phyloP scores from a whole-genome alignment of 169 alveolate species.

The Plasmodium blacklocki region DNA sequence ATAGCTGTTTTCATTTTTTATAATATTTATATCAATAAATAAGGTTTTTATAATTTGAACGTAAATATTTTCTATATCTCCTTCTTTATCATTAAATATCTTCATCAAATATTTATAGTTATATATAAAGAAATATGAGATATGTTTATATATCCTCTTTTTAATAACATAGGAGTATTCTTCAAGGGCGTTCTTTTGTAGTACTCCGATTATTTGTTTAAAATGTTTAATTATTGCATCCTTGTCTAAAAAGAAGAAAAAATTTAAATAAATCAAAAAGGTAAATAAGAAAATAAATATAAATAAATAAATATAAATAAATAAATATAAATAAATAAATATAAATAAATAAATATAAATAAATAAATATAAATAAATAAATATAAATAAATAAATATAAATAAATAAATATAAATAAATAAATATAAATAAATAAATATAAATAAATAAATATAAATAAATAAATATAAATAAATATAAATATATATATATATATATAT shows the following conservation, averaged over 20 bases:
- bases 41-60: conserved; percentile 16
- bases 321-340: not conserved
- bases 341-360: not conserved
- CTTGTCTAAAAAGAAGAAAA: conserved; percentile 26
- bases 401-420: not conserved
- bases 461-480: not conserved
- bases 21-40: conserved; percentile 50
- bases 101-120: conserved; percentile 16
- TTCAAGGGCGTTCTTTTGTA: conserved; percentile 31
- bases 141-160: conserved; percentile 16
- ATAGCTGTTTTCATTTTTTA: conserved; percentile 27
- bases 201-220: not conserved
- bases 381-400: not conserved
- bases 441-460: not conserved
- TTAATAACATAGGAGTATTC: conserved; percentile 25
- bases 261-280: not conserved
- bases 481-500: not conserved
- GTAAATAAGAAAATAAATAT: not conserved
- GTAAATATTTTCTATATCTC: conserved; percentile 23
- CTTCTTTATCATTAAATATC: conserved; percentile 3
- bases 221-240: conserved; percentile 1
- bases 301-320: not conserved
- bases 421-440: not conserved
- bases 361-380: not conserved
- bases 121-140: conserved; percentile 37